Percentiles rank a stretch among this genome's conserved stretches.
These are phyloP conservation scores for Echites panduratus DNA, from an alignment of 257 asterid genomes.

Conservation along the genomic window DNA sequence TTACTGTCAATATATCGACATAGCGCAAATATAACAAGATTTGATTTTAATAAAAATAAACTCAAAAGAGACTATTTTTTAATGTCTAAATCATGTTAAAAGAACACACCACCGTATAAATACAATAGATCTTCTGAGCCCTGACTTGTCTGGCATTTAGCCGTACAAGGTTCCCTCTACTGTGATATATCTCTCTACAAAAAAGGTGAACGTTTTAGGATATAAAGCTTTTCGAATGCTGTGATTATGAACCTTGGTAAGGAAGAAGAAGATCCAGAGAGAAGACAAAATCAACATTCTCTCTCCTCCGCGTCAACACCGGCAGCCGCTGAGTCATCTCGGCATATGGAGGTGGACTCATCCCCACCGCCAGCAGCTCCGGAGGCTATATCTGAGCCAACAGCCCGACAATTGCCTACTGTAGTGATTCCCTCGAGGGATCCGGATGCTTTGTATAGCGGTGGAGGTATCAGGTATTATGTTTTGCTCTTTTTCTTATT, in stretches of 20 bases:
- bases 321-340: background rate
- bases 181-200: background rate
- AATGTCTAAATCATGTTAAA: too few relatives aligned
- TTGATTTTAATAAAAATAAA: too few relatives aligned
- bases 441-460: constrained; percentile 44
- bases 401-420: constrained; percentile 10
- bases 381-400: constrained; percentile 5
- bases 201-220: background rate
- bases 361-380: constrained; percentile 3
- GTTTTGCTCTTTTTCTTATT: background rate
- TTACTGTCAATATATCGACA: too few relatives aligned
- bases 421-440: constrained; percentile 31
- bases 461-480: constrained; percentile 59
- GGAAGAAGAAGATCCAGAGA: constrained; percentile 5
- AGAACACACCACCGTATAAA: too few relatives aligned
- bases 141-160: too few relatives aligned
- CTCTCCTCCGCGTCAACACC: background rate
- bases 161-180: background rate
- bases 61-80: too few relatives aligned
- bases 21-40: too few relatives aligned
- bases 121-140: too few relatives aligned
- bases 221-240: background rate
- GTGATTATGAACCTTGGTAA: constrained; percentile 7
- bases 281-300: background rate
- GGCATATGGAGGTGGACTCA: background rate